phyloP scores from a whole-genome alignment of 768 basidiomycete species.

The Multifurca ochricompacta region DNA sequence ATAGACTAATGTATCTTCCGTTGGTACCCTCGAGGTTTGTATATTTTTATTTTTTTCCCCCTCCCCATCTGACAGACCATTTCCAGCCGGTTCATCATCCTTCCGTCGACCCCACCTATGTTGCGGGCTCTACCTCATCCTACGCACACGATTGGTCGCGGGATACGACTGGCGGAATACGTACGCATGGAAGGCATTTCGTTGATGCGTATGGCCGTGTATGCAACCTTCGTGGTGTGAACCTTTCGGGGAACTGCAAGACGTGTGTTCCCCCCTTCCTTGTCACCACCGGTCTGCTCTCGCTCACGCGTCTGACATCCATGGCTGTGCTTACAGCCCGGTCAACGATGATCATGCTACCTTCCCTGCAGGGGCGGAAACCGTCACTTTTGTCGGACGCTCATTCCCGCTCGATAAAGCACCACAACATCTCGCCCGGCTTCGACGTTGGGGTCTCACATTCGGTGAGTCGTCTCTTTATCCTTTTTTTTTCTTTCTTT shows the following conservation, averaged over 20 bases:
- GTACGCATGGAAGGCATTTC: slow-evolving; percentile 69
- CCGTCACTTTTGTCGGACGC: slow-evolving; percentile 78
- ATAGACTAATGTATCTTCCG: slow-evolving; percentile 7
- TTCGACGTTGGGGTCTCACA: slow-evolving; percentile 82
- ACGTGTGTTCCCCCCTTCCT: slow-evolving; percentile 52
- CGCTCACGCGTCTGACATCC: slow-evolving; percentile 13
- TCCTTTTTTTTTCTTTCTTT: too few relatives aligned
- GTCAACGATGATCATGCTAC: slow-evolving; percentile 55
- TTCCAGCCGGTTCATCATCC: slow-evolving; percentile 34
- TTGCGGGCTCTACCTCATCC: slow-evolving; percentile 39
- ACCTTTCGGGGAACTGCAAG: slow-evolving; percentile 78
- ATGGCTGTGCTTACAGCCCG: slow-evolving; percentile 40
- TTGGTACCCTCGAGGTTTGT: slow-evolving; percentile 9
- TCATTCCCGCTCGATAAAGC: slow-evolving; percentile 91
- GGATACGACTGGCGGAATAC: slow-evolving; percentile 48
- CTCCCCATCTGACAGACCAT: not conserved
- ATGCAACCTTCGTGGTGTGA: slow-evolving; percentile 76
- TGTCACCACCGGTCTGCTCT: not conserved
- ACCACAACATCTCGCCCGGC: slow-evolving; percentile 68
- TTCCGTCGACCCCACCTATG: slow-evolving; percentile 38
- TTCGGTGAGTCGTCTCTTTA: slow-evolving; percentile 54
- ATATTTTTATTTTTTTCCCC: not conserved
- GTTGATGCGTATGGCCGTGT: slow-evolving; percentile 75
- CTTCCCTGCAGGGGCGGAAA: slow-evolving; percentile 57
- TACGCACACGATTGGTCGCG: slow-evolving; percentile 73